A percentile compares a stretch with the other conserved stretches of the same genome.
These are phyloP conservation scores for Fonsecaea pedrosoi DNA, from an alignment of 2,329 filamentous ascomycete species.

Conservation along the genomic window DNA sequence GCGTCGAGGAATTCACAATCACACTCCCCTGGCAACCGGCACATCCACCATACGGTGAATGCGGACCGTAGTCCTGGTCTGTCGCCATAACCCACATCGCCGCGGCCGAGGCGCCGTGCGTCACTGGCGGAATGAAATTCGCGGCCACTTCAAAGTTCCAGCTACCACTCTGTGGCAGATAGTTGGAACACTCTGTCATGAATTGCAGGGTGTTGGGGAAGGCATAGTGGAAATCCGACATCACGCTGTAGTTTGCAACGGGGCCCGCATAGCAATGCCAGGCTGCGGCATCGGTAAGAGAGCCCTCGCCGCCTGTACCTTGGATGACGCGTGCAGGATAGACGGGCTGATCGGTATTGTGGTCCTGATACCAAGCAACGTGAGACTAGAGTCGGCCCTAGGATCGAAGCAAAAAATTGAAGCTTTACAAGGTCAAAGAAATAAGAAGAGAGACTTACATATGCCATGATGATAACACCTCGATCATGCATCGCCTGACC, in stretches of 20 bases:
- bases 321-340: slow-evolving; percentile 47
- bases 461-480: slow-evolving; percentile 45
- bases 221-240: slow-evolving; percentile 46
- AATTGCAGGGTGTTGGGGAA: slow-evolving; percentile 47
- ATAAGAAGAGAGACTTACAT: slow-evolving; percentile 37
- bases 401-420: neutral
- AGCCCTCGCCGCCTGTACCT: slow-evolving; percentile 39
- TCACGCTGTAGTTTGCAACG: slow-evolving; percentile 45
- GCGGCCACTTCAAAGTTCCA: slow-evolving; percentile 25
- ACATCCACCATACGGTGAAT: slow-evolving; percentile 43
- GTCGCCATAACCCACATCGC: slow-evolving; percentile 45
- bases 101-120: slow-evolving; percentile 44
- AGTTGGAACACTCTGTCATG: slow-evolving; percentile 51
- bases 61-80: slow-evolving; percentile 41
- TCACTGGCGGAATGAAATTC: slow-evolving; percentile 38
- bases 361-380: slow-evolving; percentile 35
- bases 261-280: slow-evolving; percentile 51
- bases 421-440: neutral
- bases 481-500: slow-evolving; percentile 42
- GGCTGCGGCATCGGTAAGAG: slow-evolving; percentile 45
- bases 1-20: slow-evolving; percentile 44
- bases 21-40: slow-evolving; percentile 42
- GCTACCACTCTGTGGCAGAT: slow-evolving; percentile 35
- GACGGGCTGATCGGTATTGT: slow-evolving; percentile 48
- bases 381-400: neutral